Evolutionary conservation across 2,329 filamentous ascomycete genomes (phyloP).

Genomic region (Lecanoromycetidae sp.): DNA sequence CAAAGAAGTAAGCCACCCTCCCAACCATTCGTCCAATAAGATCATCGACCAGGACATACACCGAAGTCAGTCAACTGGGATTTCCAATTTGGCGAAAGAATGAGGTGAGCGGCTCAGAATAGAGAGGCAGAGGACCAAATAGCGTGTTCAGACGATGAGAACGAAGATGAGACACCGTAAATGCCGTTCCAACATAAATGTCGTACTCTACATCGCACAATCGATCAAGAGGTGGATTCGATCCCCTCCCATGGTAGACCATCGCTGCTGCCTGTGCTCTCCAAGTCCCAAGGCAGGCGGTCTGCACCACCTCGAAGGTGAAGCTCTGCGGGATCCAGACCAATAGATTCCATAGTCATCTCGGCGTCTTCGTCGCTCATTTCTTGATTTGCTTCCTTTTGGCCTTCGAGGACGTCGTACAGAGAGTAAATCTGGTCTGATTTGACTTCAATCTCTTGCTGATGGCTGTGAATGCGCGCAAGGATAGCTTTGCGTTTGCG

Average conservation of each 20-base stretch:
- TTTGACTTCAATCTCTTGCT: conserved; percentile 57
- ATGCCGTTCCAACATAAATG: too few species aligned
- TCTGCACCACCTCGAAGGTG: conserved; percentile 7
- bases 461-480: conserved; percentile 48
- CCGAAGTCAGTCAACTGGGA: conserved; percentile 15
- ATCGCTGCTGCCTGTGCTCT: conserved; percentile 12
- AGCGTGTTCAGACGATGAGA: too few species aligned
- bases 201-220: background rate
- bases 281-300: conserved; percentile 15
- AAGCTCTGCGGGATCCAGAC: conserved; percentile 5
- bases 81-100: background rate
- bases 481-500: conserved; percentile 51
- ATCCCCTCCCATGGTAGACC: conserved; percentile 16
- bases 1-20: background rate
- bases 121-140: background rate
- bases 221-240: conserved; percentile 11
- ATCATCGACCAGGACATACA: conserved; percentile 12
- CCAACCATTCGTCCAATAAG: background rate
- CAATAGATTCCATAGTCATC: conserved; percentile 41
- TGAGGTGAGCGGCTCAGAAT: background rate
- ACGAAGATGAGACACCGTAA: too few species aligned
- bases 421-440: conserved; percentile 70
- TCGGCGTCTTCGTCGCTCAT: conserved; percentile 54
- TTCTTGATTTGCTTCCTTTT: conserved; percentile 52
- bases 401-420: conserved; percentile 72